Evolutionary conservation across 139 green algal species (phyloP).

Genomic region (Chlorella sp.): DNA sequence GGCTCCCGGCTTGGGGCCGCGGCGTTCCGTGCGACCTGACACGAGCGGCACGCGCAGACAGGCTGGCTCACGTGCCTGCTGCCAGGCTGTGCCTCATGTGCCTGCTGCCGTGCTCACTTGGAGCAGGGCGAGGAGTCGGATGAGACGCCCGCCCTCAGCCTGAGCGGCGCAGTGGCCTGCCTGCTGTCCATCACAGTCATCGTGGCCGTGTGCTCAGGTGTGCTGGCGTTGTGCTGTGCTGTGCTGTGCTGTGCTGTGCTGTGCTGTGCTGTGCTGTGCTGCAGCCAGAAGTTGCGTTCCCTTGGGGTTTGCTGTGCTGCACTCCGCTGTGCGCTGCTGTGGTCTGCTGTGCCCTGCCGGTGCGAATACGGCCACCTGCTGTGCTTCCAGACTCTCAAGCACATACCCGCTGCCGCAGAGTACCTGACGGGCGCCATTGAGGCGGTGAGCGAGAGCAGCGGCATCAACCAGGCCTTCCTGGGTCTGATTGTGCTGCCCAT

Average conservation of each 20-base stretch:
- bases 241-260: neutral
- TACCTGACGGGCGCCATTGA: constrained; percentile 82
- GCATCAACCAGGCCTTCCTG: constrained; percentile 81
- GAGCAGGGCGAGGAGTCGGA: constrained; percentile 41
- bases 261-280: neutral
- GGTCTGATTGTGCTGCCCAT: constrained; percentile 88
- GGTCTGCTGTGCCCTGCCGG: neutral
- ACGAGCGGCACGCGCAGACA: too few species aligned
- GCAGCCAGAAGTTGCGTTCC: too few species aligned
- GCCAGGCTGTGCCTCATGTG: too few species aligned
- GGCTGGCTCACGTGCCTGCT: too few species aligned
- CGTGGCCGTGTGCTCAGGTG: constrained; percentile 73
- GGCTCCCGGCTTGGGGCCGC: too few species aligned
- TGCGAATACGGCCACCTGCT: too few species aligned
- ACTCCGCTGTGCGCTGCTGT: neutral
- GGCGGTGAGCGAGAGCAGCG: constrained; percentile 64
- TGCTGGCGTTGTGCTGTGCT: too few species aligned
- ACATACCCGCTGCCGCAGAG: constrained; percentile 14
- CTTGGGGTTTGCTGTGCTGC: too few species aligned
- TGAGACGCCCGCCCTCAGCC: constrained; percentile 68
- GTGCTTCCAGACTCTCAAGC: too few species aligned
- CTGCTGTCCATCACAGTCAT: constrained; percentile 74
- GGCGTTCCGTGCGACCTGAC: too few species aligned
- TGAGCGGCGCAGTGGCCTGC: constrained; percentile 55
- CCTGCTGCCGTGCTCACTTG: neutral